Conservation (phyloP, 139 green algal species). For the Eudorina sp. region DNA sequence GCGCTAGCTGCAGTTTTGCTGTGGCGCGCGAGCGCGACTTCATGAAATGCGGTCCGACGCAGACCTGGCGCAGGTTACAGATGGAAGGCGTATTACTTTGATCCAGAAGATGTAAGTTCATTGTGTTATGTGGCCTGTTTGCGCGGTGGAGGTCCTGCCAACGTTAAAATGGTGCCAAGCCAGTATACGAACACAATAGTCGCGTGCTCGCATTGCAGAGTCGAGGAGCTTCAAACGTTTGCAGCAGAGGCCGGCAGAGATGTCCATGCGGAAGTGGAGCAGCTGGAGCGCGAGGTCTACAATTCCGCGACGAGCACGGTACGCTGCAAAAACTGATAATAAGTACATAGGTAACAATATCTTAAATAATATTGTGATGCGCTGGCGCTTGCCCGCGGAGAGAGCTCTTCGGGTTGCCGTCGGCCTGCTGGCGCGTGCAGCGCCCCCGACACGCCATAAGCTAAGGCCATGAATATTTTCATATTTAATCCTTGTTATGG, state of each 20-base stretch:
- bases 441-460: neutral
- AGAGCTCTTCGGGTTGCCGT: neutral
- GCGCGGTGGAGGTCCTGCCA: neutral
- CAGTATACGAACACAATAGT: neutral
- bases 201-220: neutral
- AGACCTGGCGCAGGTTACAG: neutral
- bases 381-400: neutral
- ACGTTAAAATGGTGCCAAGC: neutral
- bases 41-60: neutral
- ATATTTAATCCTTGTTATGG: neutral
- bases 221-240: neutral
- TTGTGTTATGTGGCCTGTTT: neutral
- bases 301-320: neutral
- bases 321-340: neutral
- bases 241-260: neutral
- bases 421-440: neutral
- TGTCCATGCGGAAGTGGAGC: neutral
- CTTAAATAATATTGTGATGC: neutral
- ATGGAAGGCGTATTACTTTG: neutral
- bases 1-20: neutral
- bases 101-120: neutral
- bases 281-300: neutral
- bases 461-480: neutral
- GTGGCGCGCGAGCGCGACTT: neutral
- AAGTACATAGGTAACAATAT: too few relatives aligned